These are phyloP conservation scores for Dryadomyces quercus-mongolicae DNA, from an alignment of 2,329 filamentous ascomycete species.

Conservation along the genomic window DNA sequence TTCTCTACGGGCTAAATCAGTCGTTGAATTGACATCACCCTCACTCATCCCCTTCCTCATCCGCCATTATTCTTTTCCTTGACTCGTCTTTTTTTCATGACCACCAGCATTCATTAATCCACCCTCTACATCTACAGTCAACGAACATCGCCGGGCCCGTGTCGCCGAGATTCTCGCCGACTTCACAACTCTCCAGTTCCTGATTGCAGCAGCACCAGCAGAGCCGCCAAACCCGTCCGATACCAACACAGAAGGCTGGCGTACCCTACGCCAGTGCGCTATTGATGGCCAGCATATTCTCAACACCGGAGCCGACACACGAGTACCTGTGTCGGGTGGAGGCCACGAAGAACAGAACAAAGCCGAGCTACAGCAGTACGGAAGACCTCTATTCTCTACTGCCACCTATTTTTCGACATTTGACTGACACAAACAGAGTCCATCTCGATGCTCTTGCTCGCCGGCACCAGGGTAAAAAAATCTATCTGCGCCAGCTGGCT, in stretches of 20 bases:
- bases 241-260: constrained; percentile 53
- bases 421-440: constrained; percentile 26
- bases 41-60: no score
- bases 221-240: constrained; percentile 44
- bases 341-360: constrained; percentile 48
- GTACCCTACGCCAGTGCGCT: constrained; percentile 47
- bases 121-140: constrained; percentile 32
- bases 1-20: not conserved
- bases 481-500: constrained; percentile 47
- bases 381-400: not conserved
- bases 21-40: no score
- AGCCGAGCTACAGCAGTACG: constrained; percentile 50
- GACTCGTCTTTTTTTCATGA: no score
- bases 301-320: constrained; percentile 50
- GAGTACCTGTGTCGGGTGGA: constrained; percentile 39
- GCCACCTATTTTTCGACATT: not conserved
- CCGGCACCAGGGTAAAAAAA: constrained; percentile 53
- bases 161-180: constrained; percentile 51
- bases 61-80: no score
- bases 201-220: constrained; percentile 44
- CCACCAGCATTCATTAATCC: not conserved
- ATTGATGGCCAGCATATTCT: constrained; percentile 53
- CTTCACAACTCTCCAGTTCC: constrained; percentile 49
- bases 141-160: constrained; percentile 44
- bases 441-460: constrained; percentile 48